Evolutionary conservation across 2,329 filamentous ascomycete genomes (phyloP), one percentile per base, ranked within the genome.

Genomic region (Escovopsis weberi): DNA sequence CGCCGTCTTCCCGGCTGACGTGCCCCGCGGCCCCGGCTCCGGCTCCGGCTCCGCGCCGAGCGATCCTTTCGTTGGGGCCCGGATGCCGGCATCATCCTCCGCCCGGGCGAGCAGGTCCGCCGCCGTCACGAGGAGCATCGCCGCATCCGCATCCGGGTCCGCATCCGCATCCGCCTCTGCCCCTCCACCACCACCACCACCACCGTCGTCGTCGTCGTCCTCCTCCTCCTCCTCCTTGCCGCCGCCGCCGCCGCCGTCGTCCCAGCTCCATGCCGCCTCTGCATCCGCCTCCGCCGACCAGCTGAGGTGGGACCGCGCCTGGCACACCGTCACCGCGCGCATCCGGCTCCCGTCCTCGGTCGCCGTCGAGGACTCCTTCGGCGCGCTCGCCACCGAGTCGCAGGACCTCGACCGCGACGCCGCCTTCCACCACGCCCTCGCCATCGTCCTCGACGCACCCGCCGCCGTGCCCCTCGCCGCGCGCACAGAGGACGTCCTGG

Each of bases 301-400:
- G 58, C 64, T 68, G 42, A 66, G 65, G 48, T 78, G 70, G 66
- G 74, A 80, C 53, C 63, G 70, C 47, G 74, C 76, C 45, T 81
- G 78, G 78, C 72, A 77, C 53, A 60, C 65, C 26, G 75, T 80
- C 46, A 80, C 75, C 12, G 66, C 71, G 28, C 64, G 64, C 32
- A 71, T 81, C 38, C 66, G 68, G 38, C 63, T 81, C 19, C 72
- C 75, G 8, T 57, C 66, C n/a, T 72, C 71, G 9, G 70, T 73
- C 37, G 62, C 72, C 2, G 65, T 62, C 7, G 69, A 75, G 52
- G 71, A 74, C 51, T 71, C 69, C 23, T 74, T 74, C 51, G 72
- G 70, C 28, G 58, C 65, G 19, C 54, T 71, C 39, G 55, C 61
- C 33, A 59, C 68, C 12, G 64, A 64, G 49, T 62, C 64, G 12